Conservation (phyloP, 2,329 filamentous ascomycete species). For the Xylariaceae sp. region DNA sequence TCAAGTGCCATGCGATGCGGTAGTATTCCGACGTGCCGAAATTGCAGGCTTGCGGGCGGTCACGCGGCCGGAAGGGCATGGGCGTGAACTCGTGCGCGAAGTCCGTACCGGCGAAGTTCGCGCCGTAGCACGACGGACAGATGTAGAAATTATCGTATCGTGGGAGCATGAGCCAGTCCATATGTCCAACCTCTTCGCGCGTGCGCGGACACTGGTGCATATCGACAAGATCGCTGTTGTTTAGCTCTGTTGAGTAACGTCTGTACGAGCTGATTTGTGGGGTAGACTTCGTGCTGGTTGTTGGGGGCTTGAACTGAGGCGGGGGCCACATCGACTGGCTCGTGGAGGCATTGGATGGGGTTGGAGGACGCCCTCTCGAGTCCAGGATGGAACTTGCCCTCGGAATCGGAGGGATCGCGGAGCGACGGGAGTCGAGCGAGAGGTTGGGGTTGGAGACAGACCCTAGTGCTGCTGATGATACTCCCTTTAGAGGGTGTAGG, state of each 20-base stretch:
- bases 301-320: conserved; percentile 39
- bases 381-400: conserved; percentile 17
- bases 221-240: conserved; percentile 38
- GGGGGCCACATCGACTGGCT: conserved; percentile 42
- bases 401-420: conserved; percentile 16
- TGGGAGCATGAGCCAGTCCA: conserved; percentile 77
- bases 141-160: conserved; percentile 69
- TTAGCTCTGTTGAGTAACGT: conserved; percentile 50
- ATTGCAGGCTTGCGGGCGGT: conserved; percentile 63
- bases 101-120: conserved; percentile 61
- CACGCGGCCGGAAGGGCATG: conserved; percentile 51
- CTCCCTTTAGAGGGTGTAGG: conserved; percentile 19
- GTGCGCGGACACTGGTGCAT: conserved; percentile 67
- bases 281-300: conserved; percentile 33
- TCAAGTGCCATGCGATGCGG: conserved; percentile 77
- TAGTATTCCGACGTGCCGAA: conserved; percentile 76
- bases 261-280: conserved; percentile 44
- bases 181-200: conserved; percentile 54
- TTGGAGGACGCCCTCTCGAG: conserved; percentile 22
- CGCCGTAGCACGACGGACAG: conserved; percentile 73
- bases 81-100: conserved; percentile 64
- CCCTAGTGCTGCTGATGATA: conserved; percentile 6
- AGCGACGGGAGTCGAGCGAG: conserved; percentile 12
- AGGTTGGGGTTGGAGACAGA: conserved; percentile 12
- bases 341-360: conserved; percentile 22